A percentile compares a stretch with the other conserved stretches of the same genome.
Evolutionary conservation across 176 grass and related monocot genomes (phyloP).

Genomic region (Musa beccarii): DNA sequence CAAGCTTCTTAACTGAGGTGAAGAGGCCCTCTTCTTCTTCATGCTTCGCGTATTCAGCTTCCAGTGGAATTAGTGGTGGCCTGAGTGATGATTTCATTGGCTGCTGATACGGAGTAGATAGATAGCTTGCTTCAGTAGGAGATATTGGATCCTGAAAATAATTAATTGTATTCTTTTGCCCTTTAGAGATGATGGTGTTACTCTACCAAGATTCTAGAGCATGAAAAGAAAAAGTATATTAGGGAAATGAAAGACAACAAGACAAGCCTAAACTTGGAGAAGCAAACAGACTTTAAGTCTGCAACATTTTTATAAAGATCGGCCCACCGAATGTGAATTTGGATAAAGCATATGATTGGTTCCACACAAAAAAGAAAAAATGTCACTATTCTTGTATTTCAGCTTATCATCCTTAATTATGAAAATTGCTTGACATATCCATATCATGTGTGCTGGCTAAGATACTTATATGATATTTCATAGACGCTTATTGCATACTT

Average conservation of each 20-base stretch:
- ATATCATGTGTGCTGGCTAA: background rate
- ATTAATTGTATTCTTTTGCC: background rate
- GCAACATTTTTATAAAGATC: no score
- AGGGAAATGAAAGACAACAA: background rate
- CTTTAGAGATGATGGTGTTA: no score
- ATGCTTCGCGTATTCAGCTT: background rate
- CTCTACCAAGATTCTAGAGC: no score
- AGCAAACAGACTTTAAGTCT: no score
- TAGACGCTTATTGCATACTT: no score
- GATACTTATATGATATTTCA: background rate
- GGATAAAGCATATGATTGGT: background rate
- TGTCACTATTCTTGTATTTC: background rate
- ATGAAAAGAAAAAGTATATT: no score
- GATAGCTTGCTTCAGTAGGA: background rate
- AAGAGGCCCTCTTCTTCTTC: conserved; percentile 18
- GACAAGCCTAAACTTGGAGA: background rate
- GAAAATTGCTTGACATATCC: background rate
- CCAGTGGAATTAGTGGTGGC: conserved; percentile 3
- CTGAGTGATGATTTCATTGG: conserved; percentile 2
- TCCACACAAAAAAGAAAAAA: background rate
- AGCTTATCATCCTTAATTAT: background rate
- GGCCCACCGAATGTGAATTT: no score
- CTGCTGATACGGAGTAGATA: conserved; percentile 5
- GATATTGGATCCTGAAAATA: background rate
- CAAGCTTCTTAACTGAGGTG: background rate